Evolutionary conservation across 2,329 filamentous ascomycete genomes (phyloP).

Genomic region (Neurospora crassa): DNA sequence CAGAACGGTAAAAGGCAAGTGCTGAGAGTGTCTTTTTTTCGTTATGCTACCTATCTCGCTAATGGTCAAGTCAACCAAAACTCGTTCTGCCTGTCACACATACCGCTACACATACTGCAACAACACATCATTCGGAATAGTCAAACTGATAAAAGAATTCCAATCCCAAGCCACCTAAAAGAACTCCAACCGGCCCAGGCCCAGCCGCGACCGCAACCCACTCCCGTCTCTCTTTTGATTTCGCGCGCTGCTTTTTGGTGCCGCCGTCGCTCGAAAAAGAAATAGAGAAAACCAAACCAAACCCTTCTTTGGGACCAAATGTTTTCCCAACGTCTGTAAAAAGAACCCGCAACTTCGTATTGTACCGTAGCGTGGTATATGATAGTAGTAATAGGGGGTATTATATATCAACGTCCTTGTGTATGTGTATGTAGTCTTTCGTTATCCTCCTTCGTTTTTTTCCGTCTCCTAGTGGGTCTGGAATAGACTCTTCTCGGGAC

Average conservation of each 20-base stretch:
- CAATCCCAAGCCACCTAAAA: background rate
- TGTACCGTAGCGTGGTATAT: background rate
- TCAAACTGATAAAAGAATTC: background rate
- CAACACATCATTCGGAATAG: background rate
- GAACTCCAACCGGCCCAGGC: background rate
- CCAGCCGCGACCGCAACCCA: background rate
- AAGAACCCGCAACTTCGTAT: background rate
- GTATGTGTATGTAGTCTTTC: background rate
- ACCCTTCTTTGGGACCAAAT: background rate
- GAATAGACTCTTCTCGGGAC: slow-evolving; percentile 9
- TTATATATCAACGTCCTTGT: background rate
- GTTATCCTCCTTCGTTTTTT: background rate
- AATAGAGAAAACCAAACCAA: background rate
- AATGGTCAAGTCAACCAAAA: background rate
- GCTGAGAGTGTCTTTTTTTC: background rate
- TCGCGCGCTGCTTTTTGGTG: background rate
- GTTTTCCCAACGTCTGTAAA: background rate
- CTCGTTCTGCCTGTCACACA: background rate
- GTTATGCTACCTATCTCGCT: background rate
- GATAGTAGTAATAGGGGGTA: background rate
- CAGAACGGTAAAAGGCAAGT: background rate
- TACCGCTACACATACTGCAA: background rate
- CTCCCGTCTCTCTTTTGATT: background rate
- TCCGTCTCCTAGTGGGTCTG: background rate
- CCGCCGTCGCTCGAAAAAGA: background rate